These are phyloP conservation scores for Xylariaceae sp. DNA, from an alignment of 2,329 filamentous ascomycete species.

Conservation along the genomic window DNA sequence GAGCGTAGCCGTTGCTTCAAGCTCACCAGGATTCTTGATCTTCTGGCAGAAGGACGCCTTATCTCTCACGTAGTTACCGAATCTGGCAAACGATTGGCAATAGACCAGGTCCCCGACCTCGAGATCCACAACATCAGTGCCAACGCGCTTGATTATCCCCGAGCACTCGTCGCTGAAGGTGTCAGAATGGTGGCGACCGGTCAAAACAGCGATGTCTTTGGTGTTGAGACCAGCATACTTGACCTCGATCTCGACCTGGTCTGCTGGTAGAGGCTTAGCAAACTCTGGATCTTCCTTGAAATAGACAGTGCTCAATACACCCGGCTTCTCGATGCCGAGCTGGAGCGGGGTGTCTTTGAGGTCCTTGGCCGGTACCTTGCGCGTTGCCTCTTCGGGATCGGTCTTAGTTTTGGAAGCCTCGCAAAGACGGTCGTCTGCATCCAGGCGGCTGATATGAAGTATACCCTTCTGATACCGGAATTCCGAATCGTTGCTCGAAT, in stretches of 20 bases:
- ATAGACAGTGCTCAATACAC: conserved; percentile 2
- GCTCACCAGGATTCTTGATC: neutral
- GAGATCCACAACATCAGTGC: too few relatives aligned
- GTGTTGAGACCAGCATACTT: conserved; percentile 2
- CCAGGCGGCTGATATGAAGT: conserved; percentile 4
- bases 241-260: conserved; percentile 6
- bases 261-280: neutral
- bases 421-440: neutral
- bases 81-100: conserved; percentile 1
- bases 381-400: neutral
- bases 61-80: conserved; percentile 4
- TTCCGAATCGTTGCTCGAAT: conserved; percentile 2
- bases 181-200: too few relatives aligned
- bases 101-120: too few relatives aligned
- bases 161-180: too few relatives aligned
- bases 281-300: conserved; percentile 1
- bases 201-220: neutral
- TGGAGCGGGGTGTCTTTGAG: neutral
- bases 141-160: too few relatives aligned
- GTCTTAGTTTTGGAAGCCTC: neutral
- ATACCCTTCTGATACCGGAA: conserved; percentile 3
- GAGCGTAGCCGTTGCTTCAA: neutral
- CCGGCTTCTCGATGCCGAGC: conserved; percentile 2
- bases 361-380: neutral
- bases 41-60: neutral